Conservation (phyloP, 1,284 basidiomycete genomes). For the Heterobasidion occidentale region DNA sequence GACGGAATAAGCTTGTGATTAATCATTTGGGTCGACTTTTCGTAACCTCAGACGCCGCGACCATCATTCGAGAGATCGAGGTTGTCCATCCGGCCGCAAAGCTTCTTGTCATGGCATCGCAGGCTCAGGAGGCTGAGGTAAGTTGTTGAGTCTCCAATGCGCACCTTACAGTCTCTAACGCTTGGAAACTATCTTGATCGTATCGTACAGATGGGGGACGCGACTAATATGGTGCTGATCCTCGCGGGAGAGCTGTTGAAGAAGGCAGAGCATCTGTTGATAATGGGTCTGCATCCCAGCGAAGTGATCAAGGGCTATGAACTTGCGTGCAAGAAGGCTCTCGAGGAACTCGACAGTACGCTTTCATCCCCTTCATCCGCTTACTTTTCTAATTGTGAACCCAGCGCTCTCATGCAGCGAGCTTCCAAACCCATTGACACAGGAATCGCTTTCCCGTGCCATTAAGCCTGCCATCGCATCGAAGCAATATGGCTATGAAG, state of each 20-base stretch:
- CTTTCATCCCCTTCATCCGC: constrained; percentile 13
- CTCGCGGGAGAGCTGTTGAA: constrained; percentile 94
- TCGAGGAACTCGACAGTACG: constrained; percentile 88
- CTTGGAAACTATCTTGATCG: neutral
- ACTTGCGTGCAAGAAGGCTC: constrained; percentile 81
- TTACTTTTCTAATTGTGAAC: constrained; percentile 6
- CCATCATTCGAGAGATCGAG: constrained; percentile 97
- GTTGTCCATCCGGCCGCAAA: constrained; percentile 98
- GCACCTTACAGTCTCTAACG: neutral
- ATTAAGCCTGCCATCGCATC: constrained; percentile 91
- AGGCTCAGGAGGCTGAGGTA: constrained; percentile 94
- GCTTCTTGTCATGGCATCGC: constrained; percentile 94
- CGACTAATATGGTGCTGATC: constrained; percentile 94
- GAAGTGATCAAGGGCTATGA: constrained; percentile 95
- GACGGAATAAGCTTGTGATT: constrained; percentile 92
- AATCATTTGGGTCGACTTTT: constrained; percentile 95
- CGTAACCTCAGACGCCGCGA: constrained; percentile 98
- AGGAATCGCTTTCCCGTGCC: constrained; percentile 70
- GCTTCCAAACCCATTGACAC: constrained; percentile 76
- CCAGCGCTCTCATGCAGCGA: constrained; percentile 56
- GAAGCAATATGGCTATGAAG: constrained; percentile 95
- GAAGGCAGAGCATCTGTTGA: constrained; percentile 86
- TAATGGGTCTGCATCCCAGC: constrained; percentile 96
- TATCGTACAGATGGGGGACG: constrained; percentile 80
- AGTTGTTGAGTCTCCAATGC: constrained; percentile 14